A percentile compares a stretch with the other conserved stretches of the same genome.
Conservation (phyloP, 164 flowering plant genomes). For the Taxillus chinensis region DNA sequence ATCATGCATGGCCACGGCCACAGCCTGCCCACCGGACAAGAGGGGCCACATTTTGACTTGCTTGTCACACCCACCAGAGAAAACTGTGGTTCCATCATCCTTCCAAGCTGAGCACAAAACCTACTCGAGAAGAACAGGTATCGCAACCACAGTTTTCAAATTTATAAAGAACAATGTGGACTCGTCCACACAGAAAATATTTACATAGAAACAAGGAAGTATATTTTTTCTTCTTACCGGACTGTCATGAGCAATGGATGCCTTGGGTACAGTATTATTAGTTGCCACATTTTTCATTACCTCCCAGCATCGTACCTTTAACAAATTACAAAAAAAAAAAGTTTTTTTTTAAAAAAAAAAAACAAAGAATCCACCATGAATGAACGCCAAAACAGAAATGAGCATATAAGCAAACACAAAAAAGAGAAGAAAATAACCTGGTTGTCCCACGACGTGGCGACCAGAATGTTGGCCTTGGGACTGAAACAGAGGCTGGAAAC, state of each 20-base stretch:
- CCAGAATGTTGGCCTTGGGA: constrained; percentile 71
- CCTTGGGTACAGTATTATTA: constrained; percentile 57
- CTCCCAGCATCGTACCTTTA: constrained; percentile 98
- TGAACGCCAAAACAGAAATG: not conserved
- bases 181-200: too few relatives aligned
- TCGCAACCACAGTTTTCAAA: too few relatives aligned
- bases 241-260: constrained; percentile 77
- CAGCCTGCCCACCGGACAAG: constrained; percentile 67
- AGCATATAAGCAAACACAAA: not conserved
- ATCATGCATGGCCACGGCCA: constrained; percentile 87
- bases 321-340: too few relatives aligned
- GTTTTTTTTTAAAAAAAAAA: too few relatives aligned
- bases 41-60: constrained; percentile 94
- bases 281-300: constrained; percentile 31
- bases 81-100: constrained; percentile 94
- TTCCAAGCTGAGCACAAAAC: constrained; percentile 97
- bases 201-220: not conserved
- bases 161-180: too few relatives aligned
- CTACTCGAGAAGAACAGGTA: constrained; percentile 17
- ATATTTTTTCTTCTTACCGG: constrained; percentile 42
- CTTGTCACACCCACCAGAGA: constrained; percentile 97
- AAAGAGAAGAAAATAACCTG: constrained; percentile 40
- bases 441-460: constrained; percentile 97
- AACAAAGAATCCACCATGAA: too few relatives aligned
- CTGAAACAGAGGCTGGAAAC: constrained; percentile 88